Conservation (phyloP, 305 asterid genomes). For the Fraxinus latifolia region DNA sequence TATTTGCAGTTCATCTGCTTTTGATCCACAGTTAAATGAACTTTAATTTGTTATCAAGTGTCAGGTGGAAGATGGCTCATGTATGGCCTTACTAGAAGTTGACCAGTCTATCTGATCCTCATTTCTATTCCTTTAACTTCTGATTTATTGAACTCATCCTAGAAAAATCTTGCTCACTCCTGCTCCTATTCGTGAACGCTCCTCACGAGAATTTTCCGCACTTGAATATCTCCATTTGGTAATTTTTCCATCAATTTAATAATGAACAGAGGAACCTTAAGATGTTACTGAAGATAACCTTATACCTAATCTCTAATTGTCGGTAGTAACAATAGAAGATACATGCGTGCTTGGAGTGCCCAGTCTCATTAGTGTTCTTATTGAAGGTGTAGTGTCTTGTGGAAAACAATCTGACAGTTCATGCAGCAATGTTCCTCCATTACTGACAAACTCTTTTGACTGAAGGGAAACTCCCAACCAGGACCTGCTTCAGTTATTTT, state of each 20-base stretch:
- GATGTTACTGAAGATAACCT: background rate
- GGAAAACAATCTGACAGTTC: background rate
- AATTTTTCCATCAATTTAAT: background rate
- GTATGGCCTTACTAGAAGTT: background rate
- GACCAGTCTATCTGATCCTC: background rate
- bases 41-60: background rate
- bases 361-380: background rate
- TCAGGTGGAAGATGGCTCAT: background rate
- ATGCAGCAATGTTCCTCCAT: background rate
- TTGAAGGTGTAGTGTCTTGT: background rate
- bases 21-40: background rate
- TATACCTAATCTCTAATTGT: background rate
- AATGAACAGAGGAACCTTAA: background rate
- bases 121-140: background rate
- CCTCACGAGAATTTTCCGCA: background rate
- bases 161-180: background rate
- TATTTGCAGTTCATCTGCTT: background rate
- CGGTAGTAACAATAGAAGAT: background rate
- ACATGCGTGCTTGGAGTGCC: background rate
- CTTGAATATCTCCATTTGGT: background rate
- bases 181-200: background rate
- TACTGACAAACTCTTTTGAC: background rate
- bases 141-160: background rate
- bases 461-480: background rate
- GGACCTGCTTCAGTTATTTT: background rate